Conservation (phyloP, 2,329 filamentous ascomycete species). For the Paraconiothyrium sp. region DNA sequence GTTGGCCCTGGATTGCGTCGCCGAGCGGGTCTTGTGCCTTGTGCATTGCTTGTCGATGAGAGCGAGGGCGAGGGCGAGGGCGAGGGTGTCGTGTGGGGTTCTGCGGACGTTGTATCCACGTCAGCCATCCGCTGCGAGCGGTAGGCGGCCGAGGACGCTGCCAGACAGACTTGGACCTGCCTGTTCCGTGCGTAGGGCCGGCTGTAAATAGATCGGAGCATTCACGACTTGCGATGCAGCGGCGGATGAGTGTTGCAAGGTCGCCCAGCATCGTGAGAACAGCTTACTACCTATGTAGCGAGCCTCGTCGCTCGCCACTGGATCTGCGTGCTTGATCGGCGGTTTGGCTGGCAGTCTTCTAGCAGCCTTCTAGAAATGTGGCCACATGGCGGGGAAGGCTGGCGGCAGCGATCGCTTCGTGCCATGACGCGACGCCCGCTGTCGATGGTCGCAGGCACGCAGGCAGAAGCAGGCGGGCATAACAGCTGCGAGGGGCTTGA, state of each 20-base stretch:
- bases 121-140: not conserved
- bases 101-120: not conserved
- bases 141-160: not conserved
- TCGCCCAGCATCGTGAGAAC: not conserved
- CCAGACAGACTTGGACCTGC: not conserved
- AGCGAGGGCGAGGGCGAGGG: no score
- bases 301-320: not conserved
- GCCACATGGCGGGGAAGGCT: not conserved
- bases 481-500: no score
- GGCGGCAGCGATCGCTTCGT: not conserved
- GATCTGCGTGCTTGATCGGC: not conserved
- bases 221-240: not conserved
- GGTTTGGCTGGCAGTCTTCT: not conserved
- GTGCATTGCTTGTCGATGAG: not conserved
- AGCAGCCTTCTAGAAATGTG: not conserved
- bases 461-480: no score
- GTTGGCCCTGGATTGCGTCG: not conserved
- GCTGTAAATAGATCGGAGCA: not conserved
- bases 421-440: no score
- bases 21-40: not conserved
- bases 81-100: conserved; percentile 1
- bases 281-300: not conserved
- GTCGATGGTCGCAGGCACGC: no score
- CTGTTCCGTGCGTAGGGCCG: conserved; percentile 13
- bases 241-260: not conserved